phyloP scores from a whole-genome alignment of 1,139 yeast species.

The Blastobotrys serpentis region DNA sequence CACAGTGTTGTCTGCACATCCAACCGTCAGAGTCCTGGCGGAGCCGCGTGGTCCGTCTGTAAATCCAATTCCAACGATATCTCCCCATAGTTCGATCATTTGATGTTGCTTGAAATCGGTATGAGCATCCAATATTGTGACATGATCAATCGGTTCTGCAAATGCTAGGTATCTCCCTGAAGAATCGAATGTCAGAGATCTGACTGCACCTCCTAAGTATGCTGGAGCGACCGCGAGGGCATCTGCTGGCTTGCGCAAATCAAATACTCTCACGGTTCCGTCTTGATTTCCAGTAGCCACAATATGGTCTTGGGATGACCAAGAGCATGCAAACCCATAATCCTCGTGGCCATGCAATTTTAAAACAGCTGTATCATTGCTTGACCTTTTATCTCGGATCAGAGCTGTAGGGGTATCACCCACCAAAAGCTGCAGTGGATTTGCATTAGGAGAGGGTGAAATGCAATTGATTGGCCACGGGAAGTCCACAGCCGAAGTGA shows the following conservation, averaged over 20 bases:
- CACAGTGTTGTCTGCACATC: constrained; percentile 54
- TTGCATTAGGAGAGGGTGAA: constrained; percentile 43
- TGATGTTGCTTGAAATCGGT: constrained; percentile 39
- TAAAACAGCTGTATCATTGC: constrained; percentile 16
- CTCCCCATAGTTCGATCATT: constrained; percentile 55
- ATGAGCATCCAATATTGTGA: constrained; percentile 46
- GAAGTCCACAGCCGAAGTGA: constrained; percentile 27
- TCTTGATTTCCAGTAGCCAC: constrained; percentile 63
- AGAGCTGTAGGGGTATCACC: constrained; percentile 51
- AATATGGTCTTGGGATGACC: constrained; percentile 46
- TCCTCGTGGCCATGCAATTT: constrained; percentile 51
- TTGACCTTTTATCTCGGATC: constrained; percentile 47
- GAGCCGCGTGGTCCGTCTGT: constrained; percentile 42
- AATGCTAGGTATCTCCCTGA: constrained; percentile 50
- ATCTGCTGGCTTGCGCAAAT: constrained; percentile 44
- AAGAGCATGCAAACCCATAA: constrained; percentile 61
- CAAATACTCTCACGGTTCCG: constrained; percentile 57
- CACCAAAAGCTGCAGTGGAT: constrained; percentile 45
- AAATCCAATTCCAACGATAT: constrained; percentile 56
- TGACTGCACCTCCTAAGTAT: constrained; percentile 44
- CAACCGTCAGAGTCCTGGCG: constrained; percentile 43
- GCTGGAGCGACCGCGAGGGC: constrained; percentile 43
- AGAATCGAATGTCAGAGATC: constrained; percentile 53
- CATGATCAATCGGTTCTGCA: constrained; percentile 63
- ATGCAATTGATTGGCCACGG: constrained; percentile 57